Conservation (phyloP, 306 rosid genomes). For the Glycine tomentella region DNA sequence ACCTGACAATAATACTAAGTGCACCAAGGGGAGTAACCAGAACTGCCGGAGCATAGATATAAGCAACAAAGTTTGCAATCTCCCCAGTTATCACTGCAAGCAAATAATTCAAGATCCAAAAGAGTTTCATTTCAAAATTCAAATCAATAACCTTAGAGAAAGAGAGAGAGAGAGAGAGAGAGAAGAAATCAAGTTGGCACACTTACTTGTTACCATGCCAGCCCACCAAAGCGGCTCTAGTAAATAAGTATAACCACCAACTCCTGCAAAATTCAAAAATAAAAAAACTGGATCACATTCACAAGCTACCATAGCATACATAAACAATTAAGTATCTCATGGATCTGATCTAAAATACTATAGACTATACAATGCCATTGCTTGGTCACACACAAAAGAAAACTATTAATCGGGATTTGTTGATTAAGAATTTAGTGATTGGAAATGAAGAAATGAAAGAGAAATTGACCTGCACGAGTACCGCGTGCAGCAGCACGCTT, state of each 20-base stretch:
- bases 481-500: slow-evolving; percentile 82
- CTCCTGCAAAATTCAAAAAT: slow-evolving; percentile 60
- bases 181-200: background rate
- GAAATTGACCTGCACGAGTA: slow-evolving; percentile 74
- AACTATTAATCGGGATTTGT: background rate
- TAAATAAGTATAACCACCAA: slow-evolving; percentile 88
- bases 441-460: background rate
- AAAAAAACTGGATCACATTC: background rate
- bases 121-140: background rate
- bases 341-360: slow-evolving; percentile 38
- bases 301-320: slow-evolving; percentile 4
- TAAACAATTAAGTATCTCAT: background rate
- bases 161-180: no score
- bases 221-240: slow-evolving; percentile 99
- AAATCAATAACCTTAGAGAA: slow-evolving; percentile 2
- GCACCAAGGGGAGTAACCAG: slow-evolving; percentile 98
- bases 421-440: background rate
- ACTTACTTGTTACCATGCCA: slow-evolving; percentile 96
- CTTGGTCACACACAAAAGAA: background rate
- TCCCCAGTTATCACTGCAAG: slow-evolving; percentile 88
- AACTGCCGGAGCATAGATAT: slow-evolving; percentile 94
- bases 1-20: slow-evolving; percentile 93
- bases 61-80: slow-evolving; percentile 91
- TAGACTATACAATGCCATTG: background rate
- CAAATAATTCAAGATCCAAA: slow-evolving; percentile 45